phyloP scores from a whole-genome alignment of 148 eudicot species.

The Rhododendron kiyosumense region DNA sequence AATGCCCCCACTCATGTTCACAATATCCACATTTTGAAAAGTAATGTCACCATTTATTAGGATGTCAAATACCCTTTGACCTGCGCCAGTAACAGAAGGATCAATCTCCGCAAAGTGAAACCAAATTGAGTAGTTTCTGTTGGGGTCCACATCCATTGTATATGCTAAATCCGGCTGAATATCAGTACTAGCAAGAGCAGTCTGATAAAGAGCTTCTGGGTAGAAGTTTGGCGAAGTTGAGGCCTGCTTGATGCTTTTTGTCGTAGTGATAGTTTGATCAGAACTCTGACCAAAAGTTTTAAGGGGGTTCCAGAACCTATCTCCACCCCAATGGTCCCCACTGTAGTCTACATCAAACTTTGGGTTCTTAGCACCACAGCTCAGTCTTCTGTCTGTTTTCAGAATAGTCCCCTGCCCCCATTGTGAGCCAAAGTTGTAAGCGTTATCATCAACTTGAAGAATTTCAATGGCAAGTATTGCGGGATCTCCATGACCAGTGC shows the following conservation, averaged over 20 bases:
- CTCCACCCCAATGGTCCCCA: slow-evolving; percentile 92
- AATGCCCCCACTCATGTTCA: slow-evolving; percentile 60
- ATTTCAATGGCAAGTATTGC: slow-evolving; percentile 82
- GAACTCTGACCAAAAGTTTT: slow-evolving; percentile 48
- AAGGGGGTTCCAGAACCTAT: slow-evolving; percentile 79
- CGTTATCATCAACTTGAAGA: slow-evolving; percentile 72
- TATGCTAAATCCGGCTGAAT: slow-evolving; percentile 52
- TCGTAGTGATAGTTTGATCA: slow-evolving; percentile 48
- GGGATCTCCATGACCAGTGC: slow-evolving; percentile 98
- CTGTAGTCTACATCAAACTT: slow-evolving; percentile 76
- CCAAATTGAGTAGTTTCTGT: slow-evolving; percentile 89
- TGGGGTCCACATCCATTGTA: slow-evolving; percentile 87
- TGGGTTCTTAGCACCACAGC: slow-evolving; percentile 54
- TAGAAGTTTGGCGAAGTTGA: slow-evolving; percentile 76
- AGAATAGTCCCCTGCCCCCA: slow-evolving; percentile 73
- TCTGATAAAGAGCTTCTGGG: slow-evolving; percentile 78
- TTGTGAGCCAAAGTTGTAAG: slow-evolving; percentile 63
- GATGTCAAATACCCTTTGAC: slow-evolving; percentile 83
- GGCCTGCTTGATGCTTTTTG: slow-evolving; percentile 39
- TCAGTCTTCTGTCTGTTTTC: slow-evolving; percentile 61
- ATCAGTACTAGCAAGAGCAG: slow-evolving; percentile 71
- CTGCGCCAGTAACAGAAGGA: slow-evolving; percentile 57
- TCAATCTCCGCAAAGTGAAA: slow-evolving; percentile 96
- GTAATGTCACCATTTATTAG: slow-evolving; percentile 65
- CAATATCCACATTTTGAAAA: slow-evolving; percentile 69